Base-by-base conservation (phyloP, 371 early-diverging fungal genomes). In the Mucor mucedo region DNA sequence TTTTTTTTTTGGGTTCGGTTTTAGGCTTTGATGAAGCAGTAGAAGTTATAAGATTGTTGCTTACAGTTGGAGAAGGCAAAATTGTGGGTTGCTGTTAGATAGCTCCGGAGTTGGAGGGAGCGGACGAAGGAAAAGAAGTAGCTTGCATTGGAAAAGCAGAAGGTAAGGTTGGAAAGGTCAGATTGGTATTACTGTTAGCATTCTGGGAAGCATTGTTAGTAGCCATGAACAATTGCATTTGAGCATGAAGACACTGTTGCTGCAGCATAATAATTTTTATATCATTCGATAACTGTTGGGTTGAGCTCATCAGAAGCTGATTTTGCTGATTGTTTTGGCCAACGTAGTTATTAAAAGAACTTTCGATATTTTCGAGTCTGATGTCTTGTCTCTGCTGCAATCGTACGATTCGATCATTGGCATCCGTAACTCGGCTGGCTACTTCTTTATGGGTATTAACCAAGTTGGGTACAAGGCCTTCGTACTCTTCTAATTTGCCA, bases 401-500 rank as follows among this genome's bases (percentile, higher is more conserved):
- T 30, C 21, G 7, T 47, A 4, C 10, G 9, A 32, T 45, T n/a
- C 28, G 30, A 5, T 45, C 1, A 13, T 42, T 42, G 1, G 13
- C 44, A 2, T 42, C 44, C 4, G 44, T 13, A 42, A 54, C 9
- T 35, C 40, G 27, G 3, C 32, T 55, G 7, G 62, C 9, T 21
- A 55, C 62, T 16, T 54, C 38, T 28, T 48, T 62, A 13, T 48
- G 35, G 1, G 55, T 14, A 40, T 29, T 39, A 28, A 62, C 62
- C 38, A 62, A 2, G 9, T 62, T 10, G 7, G 62, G 62, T 0
- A 62, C 55, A 49, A 55, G 39, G 3, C 28, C 10, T 55, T 62
- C 55, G 9, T 62, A 62, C 16, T 62, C 48, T 62, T 55, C 21
- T 28, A 62, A 28, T 55, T 50, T 16, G 21, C 35, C 48, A 49